Base-by-base conservation (phyloP, 805 yeast species). In the Candida bentonensis region DNA sequence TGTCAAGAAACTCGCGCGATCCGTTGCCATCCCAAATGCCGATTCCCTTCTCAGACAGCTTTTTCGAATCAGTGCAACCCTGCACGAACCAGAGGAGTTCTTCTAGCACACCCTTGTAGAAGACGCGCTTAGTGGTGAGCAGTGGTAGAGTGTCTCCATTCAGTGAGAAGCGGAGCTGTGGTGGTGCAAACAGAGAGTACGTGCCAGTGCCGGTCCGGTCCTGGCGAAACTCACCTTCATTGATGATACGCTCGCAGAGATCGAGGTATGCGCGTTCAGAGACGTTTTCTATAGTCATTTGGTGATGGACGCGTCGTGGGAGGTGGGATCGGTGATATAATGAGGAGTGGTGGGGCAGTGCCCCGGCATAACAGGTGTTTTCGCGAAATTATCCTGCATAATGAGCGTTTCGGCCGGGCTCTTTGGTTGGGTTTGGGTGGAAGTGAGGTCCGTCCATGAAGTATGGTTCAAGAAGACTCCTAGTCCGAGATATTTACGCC, bases 1-100 rank as follows among this genome's bases (percentile, higher is more conserved):
- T 72, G 60, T 92, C 96, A 44, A 92, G 67, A 59, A 76, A 92
- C 61, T 86, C 95, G 48, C 96, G 70, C 28, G 95, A 83, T 9
- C 97, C 98, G 60, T 92, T 92, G 15, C 98, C 98, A 61, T 92
- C 98, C 99, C 99, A 92, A 45, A 92, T 92, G 57, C 78, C 88
- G n/a, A 92, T 94, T 27, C 95, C 95, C 52, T 80, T 74, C 2
- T 80, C 94, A 15, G 80, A 67, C 39, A 92, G 67, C 49, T 73
- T 69, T 51, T 80, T 82, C 28, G 92, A 94, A 59, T 89, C 94
- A 0, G 99, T 92, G 49, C 79, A 75, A 0, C 97, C 98, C 3
- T 76, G 69, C 5, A 92, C 73, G 57, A 92, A 92, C 99, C 99
- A 92, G 13, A 92, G 69, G 23, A 92, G 68, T 60, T 92, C 99